A percentile compares a stretch with the other conserved stretches of the same genome.
phyloP scores from a whole-genome alignment of 1,284 basidiomycete genomes.

The Boletus semigastroideus region DNA sequence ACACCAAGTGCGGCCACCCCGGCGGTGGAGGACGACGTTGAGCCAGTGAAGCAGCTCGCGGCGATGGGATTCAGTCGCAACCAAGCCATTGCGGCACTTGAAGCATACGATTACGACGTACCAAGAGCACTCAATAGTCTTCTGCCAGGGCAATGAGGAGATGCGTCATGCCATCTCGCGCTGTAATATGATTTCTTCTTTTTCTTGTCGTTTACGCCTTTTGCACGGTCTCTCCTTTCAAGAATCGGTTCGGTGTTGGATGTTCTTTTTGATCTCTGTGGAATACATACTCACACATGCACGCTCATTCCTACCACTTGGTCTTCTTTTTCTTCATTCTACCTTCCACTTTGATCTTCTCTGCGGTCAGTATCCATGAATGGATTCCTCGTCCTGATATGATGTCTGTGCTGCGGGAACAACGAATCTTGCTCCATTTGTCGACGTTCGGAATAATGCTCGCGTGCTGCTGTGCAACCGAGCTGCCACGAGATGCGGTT shows the following conservation, averaged over 20 bases:
- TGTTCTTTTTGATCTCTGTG: conserved; percentile 15
- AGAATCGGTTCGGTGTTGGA: conserved; percentile 11
- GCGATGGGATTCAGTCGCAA: conserved; percentile 81
- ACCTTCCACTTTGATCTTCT: background rate
- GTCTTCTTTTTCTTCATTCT: conserved; percentile 1
- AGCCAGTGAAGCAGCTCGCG: conserved; percentile 72
- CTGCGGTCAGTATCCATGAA: conserved; percentile 10
- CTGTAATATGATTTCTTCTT: conserved; percentile 12
- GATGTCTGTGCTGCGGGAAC: background rate
- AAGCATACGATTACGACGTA: conserved; percentile 74
- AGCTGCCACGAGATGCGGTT: background rate
- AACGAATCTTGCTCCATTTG: background rate
- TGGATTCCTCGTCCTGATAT: conserved; percentile 14
- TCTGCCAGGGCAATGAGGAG: conserved; percentile 38
- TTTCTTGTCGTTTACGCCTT: background rate
- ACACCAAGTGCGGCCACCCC: conserved; percentile 42
- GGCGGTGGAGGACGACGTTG: conserved; percentile 70
- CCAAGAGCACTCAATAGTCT: conserved; percentile 71
- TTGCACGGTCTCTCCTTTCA: conserved; percentile 12
- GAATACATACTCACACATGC: conserved; percentile 29
- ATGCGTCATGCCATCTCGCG: conserved; percentile 17
- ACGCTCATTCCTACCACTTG: conserved; percentile 25
- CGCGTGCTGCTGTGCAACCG: background rate
- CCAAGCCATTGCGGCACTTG: conserved; percentile 76
- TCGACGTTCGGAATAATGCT: background rate